These are phyloP conservation scores for Pueraria montana DNA, from an alignment of 306 rosid genomes.

Conservation along the genomic window DNA sequence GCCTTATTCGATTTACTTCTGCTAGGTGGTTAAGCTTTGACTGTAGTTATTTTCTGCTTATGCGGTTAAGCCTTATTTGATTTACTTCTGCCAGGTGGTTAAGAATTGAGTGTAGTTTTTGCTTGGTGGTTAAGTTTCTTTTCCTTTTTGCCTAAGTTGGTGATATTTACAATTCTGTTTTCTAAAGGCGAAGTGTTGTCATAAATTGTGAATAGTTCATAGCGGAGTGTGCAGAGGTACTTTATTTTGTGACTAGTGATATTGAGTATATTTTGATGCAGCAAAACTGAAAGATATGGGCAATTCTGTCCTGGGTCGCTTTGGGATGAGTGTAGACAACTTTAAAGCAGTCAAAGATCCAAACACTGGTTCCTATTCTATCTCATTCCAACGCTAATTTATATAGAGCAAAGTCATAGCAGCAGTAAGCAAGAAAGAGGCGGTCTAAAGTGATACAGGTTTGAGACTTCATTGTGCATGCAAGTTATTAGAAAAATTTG, in stretches of 20 bases:
- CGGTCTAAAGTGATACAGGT: constrained; percentile 13
- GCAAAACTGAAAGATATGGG: constrained; percentile 94
- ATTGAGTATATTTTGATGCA: constrained; percentile 46
- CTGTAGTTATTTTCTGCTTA: no score
- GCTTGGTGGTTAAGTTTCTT: not conserved
- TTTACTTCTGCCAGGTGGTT: no score
- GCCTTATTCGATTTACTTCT: no score
- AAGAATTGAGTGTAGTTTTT: not conserved
- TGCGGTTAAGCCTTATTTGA: no score
- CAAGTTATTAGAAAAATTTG: constrained; percentile 17
- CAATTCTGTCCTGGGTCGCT: constrained; percentile 90
- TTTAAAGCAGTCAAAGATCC: constrained; percentile 93
- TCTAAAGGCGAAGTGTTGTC: not conserved
- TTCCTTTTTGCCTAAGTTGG: not conserved
- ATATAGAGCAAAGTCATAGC: constrained; percentile 8
- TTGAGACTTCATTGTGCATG: constrained; percentile 32
- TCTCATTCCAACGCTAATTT: constrained; percentile 74
- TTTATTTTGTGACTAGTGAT: not conserved
- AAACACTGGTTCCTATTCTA: constrained; percentile 91
- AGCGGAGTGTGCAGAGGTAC: not conserved
- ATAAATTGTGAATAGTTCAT: not conserved
- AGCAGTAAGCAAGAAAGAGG: constrained; percentile 38
- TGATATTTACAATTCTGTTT: constrained; percentile 15
- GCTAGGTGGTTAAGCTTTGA: no score
- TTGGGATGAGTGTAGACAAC: constrained; percentile 92